phyloP scores from a whole-genome alignment of 192 early-diverging fungal genomes.

The Coemansia sp. region DNA sequence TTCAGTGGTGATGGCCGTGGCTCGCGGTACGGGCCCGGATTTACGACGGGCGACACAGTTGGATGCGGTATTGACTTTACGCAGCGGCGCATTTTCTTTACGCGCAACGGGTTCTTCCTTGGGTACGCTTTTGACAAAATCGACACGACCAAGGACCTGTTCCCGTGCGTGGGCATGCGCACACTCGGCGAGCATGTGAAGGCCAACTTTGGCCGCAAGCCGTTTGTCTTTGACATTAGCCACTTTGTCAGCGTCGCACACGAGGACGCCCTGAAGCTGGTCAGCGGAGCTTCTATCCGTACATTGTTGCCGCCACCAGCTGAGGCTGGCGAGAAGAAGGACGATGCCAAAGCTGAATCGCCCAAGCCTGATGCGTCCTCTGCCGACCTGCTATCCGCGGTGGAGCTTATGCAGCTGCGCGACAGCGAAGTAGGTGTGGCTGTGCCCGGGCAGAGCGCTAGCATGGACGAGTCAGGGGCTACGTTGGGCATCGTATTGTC shows the following conservation, averaged over 20 bases:
- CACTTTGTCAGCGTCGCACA: conserved; percentile 30
- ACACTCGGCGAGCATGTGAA: conserved; percentile 60
- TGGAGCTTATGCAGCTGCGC: conserved; percentile 10
- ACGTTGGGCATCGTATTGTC: conserved; percentile 66
- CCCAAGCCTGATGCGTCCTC: conserved; percentile 6
- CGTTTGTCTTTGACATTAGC: conserved; percentile 67
- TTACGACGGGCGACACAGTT: conserved; percentile 90
- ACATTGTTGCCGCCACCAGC: conserved; percentile 23
- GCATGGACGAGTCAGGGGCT: conserved; percentile 21
- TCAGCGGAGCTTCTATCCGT: conserved; percentile 12
- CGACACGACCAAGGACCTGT: conserved; percentile 49
- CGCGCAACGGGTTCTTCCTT: conserved; percentile 84
- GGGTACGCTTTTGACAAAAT: conserved; percentile 62
- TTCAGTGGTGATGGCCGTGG: conserved; percentile 82
- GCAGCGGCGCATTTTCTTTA: conserved; percentile 80
- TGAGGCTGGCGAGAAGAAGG: conserved; percentile 2
- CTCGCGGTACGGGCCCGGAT: conserved; percentile 83
- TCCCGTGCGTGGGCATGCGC: conserved; percentile 67
- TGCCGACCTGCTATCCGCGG: neutral
- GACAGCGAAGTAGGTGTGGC: conserved; percentile 5
- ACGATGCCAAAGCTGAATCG: neutral
- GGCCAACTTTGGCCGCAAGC: conserved; percentile 66
- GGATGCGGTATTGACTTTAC: conserved; percentile 93
- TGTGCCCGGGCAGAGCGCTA: neutral
- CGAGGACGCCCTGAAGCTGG: conserved; percentile 25